phyloP scores from a whole-genome alignment of 768 basidiomycete species.

The Xerocomellus intermedius region DNA sequence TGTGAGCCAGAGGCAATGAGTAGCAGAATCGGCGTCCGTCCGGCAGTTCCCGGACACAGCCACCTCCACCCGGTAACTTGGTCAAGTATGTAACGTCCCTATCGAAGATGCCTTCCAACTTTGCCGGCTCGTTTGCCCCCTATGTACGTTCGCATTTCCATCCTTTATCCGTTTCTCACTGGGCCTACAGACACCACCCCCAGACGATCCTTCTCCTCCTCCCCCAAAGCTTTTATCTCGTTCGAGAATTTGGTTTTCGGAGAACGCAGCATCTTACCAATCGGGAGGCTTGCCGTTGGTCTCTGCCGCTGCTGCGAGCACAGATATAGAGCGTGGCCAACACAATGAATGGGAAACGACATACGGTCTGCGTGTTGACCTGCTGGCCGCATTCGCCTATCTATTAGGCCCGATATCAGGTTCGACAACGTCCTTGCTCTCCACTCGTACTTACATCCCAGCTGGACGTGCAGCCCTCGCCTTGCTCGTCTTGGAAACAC shows the following conservation, averaged over 20 bases:
- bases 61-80: constrained; percentile 18
- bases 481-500: constrained; percentile 71
- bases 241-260: constrained; percentile 53
- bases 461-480: constrained; percentile 46
- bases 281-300: constrained; percentile 60
- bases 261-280: constrained; percentile 57
- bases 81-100: background rate
- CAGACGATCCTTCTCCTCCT: constrained; percentile 47
- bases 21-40: constrained; percentile 30
- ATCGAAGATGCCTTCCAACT: background rate
- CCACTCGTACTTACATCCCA: background rate
- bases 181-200: constrained; percentile 49
- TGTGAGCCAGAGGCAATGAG: constrained; percentile 7
- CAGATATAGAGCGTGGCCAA: constrained; percentile 38
- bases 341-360: constrained; percentile 70
- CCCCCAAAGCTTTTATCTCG: constrained; percentile 20
- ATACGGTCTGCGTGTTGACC: constrained; percentile 63
- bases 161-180: background rate
- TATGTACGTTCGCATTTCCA: constrained; percentile 42
- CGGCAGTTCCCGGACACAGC: constrained; percentile 46
- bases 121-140: constrained; percentile 53
- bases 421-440: constrained; percentile 31
- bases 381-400: constrained; percentile 64
- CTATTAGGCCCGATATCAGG: constrained; percentile 71
- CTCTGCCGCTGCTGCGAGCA: constrained; percentile 39